A percentile compares a stretch with the other conserved stretches of the same genome.
These are phyloP conservation scores for Neocatenulostroma microsporum DNA, from an alignment of 2,329 filamentous ascomycete species.

Conservation along the genomic window DNA sequence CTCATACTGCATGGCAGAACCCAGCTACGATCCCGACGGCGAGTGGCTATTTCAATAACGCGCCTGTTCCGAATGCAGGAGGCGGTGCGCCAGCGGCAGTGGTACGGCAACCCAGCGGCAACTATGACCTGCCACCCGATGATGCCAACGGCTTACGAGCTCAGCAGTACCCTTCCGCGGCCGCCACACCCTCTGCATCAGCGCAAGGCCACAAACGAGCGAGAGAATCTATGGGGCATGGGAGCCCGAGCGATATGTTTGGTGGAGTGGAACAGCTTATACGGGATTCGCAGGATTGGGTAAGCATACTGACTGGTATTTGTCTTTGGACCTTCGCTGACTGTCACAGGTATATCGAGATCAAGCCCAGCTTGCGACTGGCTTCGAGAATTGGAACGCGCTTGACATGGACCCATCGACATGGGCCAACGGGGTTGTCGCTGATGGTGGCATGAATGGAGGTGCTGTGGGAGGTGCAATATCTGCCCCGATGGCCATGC, in stretches of 20 bases:
- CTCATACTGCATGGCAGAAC: constrained; percentile 4
- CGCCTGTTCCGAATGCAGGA: constrained; percentile 7
- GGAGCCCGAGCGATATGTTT: constrained; percentile 47
- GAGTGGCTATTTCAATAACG: constrained; percentile 6
- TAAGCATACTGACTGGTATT: neutral
- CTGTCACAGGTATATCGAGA: constrained; percentile 45
- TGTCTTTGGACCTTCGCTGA: neutral
- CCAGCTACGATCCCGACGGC: constrained; percentile 2
- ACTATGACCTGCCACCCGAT: constrained; percentile 14
- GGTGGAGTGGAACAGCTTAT: constrained; percentile 54
- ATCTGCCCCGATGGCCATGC: neutral
- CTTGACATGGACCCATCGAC: constrained; percentile 15
- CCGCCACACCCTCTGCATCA: constrained; percentile 13
- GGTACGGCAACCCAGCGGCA: constrained; percentile 12
- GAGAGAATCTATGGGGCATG: constrained; percentile 15
- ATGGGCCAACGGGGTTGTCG: constrained; percentile 8
- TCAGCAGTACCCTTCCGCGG: constrained; percentile 18
- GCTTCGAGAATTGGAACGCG: constrained; percentile 54
- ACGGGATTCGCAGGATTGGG: constrained; percentile 53
- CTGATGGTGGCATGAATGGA: constrained; percentile 4
- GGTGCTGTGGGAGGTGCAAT: neutral
- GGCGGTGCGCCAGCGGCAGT: constrained; percentile 8
- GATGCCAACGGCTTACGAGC: constrained; percentile 19
- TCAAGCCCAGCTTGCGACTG: constrained; percentile 52
- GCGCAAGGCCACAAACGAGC: constrained; percentile 15